These are phyloP conservation scores for Aspergillus calidoustus DNA, from an alignment of 2,329 filamentous ascomycete genomes.

Conservation along the genomic window DNA sequence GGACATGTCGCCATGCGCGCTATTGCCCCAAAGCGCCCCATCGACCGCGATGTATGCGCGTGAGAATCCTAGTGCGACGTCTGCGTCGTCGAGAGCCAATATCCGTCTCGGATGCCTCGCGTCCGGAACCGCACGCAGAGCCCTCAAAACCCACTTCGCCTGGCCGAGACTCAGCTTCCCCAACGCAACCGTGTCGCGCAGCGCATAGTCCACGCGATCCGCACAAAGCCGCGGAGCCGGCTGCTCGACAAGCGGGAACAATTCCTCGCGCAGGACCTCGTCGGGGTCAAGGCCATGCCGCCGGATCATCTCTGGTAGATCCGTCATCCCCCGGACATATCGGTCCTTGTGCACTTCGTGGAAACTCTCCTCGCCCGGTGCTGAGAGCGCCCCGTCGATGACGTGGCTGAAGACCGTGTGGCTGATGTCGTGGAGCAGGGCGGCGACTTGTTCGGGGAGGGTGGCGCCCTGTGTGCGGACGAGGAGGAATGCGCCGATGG, in stretches of 20 bases:
- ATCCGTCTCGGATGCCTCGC: slow-evolving; percentile 28
- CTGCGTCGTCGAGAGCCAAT: slow-evolving; percentile 37
- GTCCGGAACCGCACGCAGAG: slow-evolving; percentile 35
- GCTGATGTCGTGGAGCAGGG: slow-evolving; percentile 46
- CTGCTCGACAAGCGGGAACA: slow-evolving; percentile 46
- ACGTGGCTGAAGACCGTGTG: slow-evolving; percentile 49
- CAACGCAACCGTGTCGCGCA: slow-evolving; percentile 43
- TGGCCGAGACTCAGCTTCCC: slow-evolving; percentile 37
- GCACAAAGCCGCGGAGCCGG: slow-evolving; percentile 46
- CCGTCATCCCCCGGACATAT: slow-evolving; percentile 37
- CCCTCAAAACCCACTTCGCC: slow-evolving; percentile 31
- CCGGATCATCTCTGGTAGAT: slow-evolving; percentile 39
- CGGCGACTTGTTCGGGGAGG: slow-evolving; percentile 45
- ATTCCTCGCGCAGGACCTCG: slow-evolving; percentile 42
- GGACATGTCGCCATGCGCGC: slow-evolving; percentile 43
- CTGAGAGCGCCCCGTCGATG: slow-evolving; percentile 44
- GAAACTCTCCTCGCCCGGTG: slow-evolving; percentile 44
- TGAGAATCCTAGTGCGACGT: slow-evolving; percentile 38
- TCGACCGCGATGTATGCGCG: slow-evolving; percentile 41
- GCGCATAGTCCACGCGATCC: slow-evolving; percentile 46
- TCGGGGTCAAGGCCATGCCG: slow-evolving; percentile 36
- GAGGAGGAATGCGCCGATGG: slow-evolving; percentile 45
- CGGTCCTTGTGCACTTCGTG: slow-evolving; percentile 48
- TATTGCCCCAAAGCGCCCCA: slow-evolving; percentile 45
- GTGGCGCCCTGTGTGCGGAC: slow-evolving; percentile 42